Percentiles rank a stretch among this genome's conserved stretches.
phyloP scores from a whole-genome alignment of 306 rosid species.

The Urtica urens region DNA sequence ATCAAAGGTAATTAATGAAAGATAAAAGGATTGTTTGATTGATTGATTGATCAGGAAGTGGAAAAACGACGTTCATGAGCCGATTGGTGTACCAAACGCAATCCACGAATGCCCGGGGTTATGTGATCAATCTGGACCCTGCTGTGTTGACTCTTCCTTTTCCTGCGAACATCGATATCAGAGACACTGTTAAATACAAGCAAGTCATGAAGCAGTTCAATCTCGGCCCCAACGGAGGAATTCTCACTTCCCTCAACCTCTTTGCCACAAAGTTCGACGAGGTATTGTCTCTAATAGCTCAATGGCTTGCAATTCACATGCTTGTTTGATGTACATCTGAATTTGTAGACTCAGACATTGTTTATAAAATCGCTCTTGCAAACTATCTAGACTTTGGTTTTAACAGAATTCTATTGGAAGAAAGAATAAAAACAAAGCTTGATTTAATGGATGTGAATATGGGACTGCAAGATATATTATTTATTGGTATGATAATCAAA shows the following conservation, averaged over 20 bases:
- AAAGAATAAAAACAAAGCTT: no score
- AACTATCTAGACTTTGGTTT: no score
- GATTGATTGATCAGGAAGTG: constrained; percentile 64
- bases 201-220: constrained; percentile 94
- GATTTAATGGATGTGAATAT: no score
- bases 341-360: no score
- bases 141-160: constrained; percentile 83
- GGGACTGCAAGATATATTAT: no score
- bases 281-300: no score
- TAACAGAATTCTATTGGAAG: no score
- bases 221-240: constrained; percentile 97
- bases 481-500: no score
- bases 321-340: no score
- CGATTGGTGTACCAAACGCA: constrained; percentile 67
- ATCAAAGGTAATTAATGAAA: neutral
- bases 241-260: constrained; percentile 84
- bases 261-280: constrained; percentile 94
- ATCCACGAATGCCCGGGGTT: constrained; percentile 45
- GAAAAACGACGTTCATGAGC: constrained; percentile 75
- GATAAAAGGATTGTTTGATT: constrained; percentile 3
- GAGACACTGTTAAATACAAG: constrained; percentile 89
- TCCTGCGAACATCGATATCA: constrained; percentile 70
- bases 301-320: no score
- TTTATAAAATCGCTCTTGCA: no score
- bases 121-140: constrained; percentile 83